These are phyloP conservation scores for Coriolopsis trogii DNA, from an alignment of 1,284 basidiomycete species.

Conservation along the genomic window DNA sequence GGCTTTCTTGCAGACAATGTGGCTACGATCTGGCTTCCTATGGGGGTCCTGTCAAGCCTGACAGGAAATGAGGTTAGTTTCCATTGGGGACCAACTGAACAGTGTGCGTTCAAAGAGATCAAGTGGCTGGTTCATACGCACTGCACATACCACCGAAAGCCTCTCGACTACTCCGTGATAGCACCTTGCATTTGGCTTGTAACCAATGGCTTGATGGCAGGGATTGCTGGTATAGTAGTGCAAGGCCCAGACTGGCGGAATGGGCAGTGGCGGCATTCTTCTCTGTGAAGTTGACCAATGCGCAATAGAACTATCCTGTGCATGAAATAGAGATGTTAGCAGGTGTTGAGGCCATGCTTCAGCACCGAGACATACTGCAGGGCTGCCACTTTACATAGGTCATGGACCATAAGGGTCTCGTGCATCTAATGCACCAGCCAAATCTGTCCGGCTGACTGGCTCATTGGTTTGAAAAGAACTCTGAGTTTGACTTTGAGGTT, in stretches of 20 bases:
- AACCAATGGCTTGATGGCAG: constrained; percentile 21
- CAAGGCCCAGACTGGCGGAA: constrained; percentile 9
- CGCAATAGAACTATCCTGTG: constrained; percentile 34
- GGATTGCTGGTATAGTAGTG: constrained; percentile 24
- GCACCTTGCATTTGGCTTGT: constrained; percentile 24
- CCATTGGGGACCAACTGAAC: constrained; percentile 28
- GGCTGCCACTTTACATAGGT: constrained; percentile 26
- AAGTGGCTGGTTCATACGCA: constrained; percentile 24
- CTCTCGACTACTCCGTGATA: constrained; percentile 24
- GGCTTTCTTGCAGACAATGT: constrained; percentile 21
- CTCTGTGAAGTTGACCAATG: constrained; percentile 33
- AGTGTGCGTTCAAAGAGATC: constrained; percentile 33
- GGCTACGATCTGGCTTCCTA: constrained; percentile 25
- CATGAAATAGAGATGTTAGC: constrained; percentile 36
- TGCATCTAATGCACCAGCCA: constrained; percentile 30
- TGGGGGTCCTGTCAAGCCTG: constrained; percentile 20
- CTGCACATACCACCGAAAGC: constrained; percentile 20
- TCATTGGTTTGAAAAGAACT: constrained; percentile 20
- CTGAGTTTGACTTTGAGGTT: constrained; percentile 35
- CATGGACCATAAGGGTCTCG: constrained; percentile 34
- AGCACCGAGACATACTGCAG: constrained; percentile 28
- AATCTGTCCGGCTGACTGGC: constrained; percentile 31
- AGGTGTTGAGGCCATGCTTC: constrained; percentile 33
- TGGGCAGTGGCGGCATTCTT: constrained; percentile 29
- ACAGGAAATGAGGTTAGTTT: constrained; percentile 16